A percentile compares a stretch with the other conserved stretches of the same genome.
Conservation (phyloP, 768 basidiomycete species). For the Macrolepiota fuliginosa region DNA sequence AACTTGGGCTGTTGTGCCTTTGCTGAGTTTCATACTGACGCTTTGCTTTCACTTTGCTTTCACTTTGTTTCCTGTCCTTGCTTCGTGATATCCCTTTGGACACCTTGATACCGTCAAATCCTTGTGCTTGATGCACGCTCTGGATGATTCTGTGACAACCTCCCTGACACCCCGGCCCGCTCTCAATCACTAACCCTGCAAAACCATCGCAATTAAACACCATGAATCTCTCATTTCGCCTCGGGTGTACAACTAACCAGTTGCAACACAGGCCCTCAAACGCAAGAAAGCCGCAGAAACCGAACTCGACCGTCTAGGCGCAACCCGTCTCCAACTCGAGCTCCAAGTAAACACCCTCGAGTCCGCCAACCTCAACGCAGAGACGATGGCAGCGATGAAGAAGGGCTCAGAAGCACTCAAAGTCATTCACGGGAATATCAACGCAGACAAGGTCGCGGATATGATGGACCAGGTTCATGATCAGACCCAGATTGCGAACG, state of each 20-base stretch:
- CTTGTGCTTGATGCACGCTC: neutral
- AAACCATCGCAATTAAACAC: neutral
- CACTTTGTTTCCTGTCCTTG: neutral
- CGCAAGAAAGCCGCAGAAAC: constrained; percentile 90
- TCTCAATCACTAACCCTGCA: neutral
- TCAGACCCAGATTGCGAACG: constrained; percentile 89
- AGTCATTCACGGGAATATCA: constrained; percentile 89
- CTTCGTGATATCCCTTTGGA: neutral
- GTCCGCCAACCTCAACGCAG: constrained; percentile 95
- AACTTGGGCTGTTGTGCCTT: neutral
- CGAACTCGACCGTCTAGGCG: constrained; percentile 83
- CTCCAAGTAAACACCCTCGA: constrained; percentile 97
- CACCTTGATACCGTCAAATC: neutral
- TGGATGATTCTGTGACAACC: neutral
- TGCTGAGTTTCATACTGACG: neutral
- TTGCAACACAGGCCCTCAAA: constrained; percentile 84
- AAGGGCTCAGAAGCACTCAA: constrained; percentile 87
- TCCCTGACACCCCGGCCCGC: neutral
- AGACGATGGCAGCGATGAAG: constrained; percentile 98
- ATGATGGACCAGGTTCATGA: constrained; percentile 87
- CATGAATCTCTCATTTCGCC: neutral
- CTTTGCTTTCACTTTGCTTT: neutral
- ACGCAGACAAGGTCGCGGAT: constrained; percentile 83
- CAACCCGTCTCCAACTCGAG: constrained; percentile 88
- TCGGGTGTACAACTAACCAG: constrained; percentile 35